phyloP scores from a whole-genome alignment of 805 yeast genomes.

The Torulaspora indica region DNA sequence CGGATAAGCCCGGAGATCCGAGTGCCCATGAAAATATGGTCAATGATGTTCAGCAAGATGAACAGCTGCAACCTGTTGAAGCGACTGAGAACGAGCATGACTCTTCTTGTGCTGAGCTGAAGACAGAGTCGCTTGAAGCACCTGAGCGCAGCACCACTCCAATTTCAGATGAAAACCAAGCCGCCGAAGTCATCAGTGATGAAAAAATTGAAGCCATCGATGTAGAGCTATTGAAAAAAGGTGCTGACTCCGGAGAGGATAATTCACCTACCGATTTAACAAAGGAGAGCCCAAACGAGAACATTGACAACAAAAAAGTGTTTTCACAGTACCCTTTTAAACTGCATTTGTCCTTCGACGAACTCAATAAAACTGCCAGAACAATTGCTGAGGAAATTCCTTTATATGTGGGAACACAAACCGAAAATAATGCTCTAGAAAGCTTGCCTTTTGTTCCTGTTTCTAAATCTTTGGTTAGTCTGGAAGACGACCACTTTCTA shows the following conservation, averaged over 20 bases:
- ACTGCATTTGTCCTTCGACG: slow-evolving; percentile 31
- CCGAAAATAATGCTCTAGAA: slow-evolving; percentile 31
- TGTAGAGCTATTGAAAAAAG: slow-evolving; percentile 33
- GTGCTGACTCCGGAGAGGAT: slow-evolving; percentile 36
- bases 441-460: slow-evolving; percentile 47
- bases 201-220: slow-evolving; percentile 35
- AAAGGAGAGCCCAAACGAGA: slow-evolving; percentile 31
- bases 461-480: slow-evolving; percentile 60
- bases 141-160: not conserved
- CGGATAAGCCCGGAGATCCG: too few species aligned
- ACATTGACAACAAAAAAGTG: slow-evolving; percentile 8
- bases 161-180: not conserved
- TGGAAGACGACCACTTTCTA: slow-evolving; percentile 60
- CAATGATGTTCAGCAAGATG: too few species aligned
- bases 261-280: slow-evolving; percentile 34
- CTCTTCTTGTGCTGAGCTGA: not conserved
- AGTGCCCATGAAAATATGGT: too few species aligned
- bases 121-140: not conserved
- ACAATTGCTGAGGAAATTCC: slow-evolving; percentile 36
- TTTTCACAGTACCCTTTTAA: slow-evolving; percentile 32
- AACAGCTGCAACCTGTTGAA: not conserved
- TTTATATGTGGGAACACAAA: slow-evolving; percentile 29
- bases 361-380: slow-evolving; percentile 34
- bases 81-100: not conserved
- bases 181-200: slow-evolving; percentile 5